These are phyloP conservation scores for Isoetes engelmannii DNA, from an alignment of 83 land plant species.

Conservation along the genomic window DNA sequence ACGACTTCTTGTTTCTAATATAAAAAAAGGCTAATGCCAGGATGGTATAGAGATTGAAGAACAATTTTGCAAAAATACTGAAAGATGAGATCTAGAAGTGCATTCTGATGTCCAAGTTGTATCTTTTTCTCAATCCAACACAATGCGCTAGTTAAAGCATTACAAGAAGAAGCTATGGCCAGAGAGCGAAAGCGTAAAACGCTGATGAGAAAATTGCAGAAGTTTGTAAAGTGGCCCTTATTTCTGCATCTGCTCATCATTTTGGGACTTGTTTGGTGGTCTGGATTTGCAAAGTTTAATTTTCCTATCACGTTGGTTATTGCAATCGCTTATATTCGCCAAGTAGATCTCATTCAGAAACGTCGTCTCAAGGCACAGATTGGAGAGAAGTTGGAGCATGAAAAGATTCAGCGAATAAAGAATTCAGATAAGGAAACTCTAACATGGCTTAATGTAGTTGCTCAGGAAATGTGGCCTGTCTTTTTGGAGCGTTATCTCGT, in stretches of 20 bases:
- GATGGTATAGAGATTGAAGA: too few species aligned
- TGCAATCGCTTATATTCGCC: slow-evolving; percentile 23
- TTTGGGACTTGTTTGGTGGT: slow-evolving; percentile 10
- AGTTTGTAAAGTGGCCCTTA: slow-evolving; percentile 17
- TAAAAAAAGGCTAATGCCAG: too few species aligned
- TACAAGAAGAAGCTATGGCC: too few species aligned
- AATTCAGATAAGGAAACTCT: slow-evolving; percentile 18
- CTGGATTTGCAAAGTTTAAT: slow-evolving; percentile 11
- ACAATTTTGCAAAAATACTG: too few species aligned
- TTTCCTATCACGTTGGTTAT: slow-evolving; percentile 8
- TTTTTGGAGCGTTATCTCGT: slow-evolving; percentile 20
- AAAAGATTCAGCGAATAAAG: neutral
- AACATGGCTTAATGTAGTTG: slow-evolving; percentile 23
- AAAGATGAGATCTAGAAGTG: too few species aligned
- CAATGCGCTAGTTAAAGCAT: too few species aligned
- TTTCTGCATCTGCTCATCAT: slow-evolving; percentile 20
- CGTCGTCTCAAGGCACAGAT: slow-evolving; percentile 17
- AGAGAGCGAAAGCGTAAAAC: too few species aligned
- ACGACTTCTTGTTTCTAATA: too few species aligned
- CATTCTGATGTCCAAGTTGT: too few species aligned
- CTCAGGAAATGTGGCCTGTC: slow-evolving; percentile 26
- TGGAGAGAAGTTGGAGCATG: slow-evolving; percentile 14
- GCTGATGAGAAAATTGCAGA: neutral
- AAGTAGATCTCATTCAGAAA: slow-evolving; percentile 22
- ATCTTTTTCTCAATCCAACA: too few species aligned